phyloP scores from a whole-genome alignment of 257 asterid species.

The Buddleja alternifolia region DNA sequence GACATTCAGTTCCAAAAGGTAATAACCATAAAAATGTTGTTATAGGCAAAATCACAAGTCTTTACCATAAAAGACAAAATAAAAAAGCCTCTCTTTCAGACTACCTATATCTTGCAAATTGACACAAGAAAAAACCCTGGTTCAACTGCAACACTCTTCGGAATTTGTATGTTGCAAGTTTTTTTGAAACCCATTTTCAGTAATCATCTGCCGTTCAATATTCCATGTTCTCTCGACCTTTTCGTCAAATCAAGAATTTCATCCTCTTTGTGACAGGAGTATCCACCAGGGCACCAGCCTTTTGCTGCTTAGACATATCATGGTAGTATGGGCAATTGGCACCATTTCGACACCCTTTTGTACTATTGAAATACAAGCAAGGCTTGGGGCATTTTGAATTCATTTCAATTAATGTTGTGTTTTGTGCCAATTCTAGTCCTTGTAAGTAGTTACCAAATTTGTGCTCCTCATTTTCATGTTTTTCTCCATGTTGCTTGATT shows the following conservation, averaged over 20 bases:
- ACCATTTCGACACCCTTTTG: slow-evolving; percentile 47
- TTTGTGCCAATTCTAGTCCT: slow-evolving; percentile 28
- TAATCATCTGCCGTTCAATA: neutral
- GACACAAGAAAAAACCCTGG: neutral
- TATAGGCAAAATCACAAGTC: too few relatives aligned
- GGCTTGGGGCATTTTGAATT: slow-evolving; percentile 20
- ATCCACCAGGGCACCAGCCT: slow-evolving; percentile 23
- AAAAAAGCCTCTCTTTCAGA: too few relatives aligned
- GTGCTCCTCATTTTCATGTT: slow-evolving; percentile 7
- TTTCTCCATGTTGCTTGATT: slow-evolving; percentile 44
- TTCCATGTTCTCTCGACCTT: too few relatives aligned
- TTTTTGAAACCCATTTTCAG: neutral
- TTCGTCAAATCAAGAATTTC: too few relatives aligned
- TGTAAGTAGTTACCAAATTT: slow-evolving; percentile 29
- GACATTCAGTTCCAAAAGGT: too few relatives aligned
- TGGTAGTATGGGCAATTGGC: slow-evolving; percentile 39
- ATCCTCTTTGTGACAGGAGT: slow-evolving; percentile 35
- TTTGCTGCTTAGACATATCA: slow-evolving; percentile 23
- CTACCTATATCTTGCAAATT: slow-evolving; percentile 7
- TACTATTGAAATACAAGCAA: slow-evolving; percentile 32
- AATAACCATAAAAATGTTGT: too few relatives aligned
- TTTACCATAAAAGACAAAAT: too few relatives aligned
- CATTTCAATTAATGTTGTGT: neutral
- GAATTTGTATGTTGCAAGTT: neutral
- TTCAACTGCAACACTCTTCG: neutral